Percentiles rank a stretch among this genome's conserved stretches.
phyloP scores from a whole-genome alignment of 352 stramenopile genomes.

The Pilasporangium apinafurcum region DNA sequence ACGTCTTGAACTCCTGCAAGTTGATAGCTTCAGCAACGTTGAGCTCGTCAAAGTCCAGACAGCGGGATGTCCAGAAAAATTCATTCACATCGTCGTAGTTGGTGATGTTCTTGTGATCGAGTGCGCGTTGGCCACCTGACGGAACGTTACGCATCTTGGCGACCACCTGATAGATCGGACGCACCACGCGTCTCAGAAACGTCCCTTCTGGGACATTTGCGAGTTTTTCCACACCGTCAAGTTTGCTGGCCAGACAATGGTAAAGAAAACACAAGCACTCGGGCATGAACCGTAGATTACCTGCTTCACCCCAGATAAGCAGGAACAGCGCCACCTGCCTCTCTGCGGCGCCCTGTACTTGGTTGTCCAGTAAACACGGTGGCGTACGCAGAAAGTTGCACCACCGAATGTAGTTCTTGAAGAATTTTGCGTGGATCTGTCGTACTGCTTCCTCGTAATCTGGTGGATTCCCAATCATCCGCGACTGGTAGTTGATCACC shows the following conservation, averaged over 20 bases:
- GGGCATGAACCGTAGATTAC: constrained; percentile 85
- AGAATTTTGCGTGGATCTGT: constrained; percentile 92
- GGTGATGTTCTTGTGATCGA: constrained; percentile 83
- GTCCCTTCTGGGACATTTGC: constrained; percentile 61
- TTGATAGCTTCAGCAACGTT: constrained; percentile 72
- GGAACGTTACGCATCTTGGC: constrained; percentile 56
- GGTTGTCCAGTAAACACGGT: constrained; percentile 69
- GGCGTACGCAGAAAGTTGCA: constrained; percentile 88
- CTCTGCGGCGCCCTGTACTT: constrained; percentile 25
- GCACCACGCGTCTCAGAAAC: constrained; percentile 67
- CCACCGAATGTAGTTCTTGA: constrained; percentile 93
- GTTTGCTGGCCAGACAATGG: constrained; percentile 70
- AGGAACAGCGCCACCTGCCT: constrained; percentile 76
- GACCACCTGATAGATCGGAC: constrained; percentile 72
- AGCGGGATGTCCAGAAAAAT: constrained; percentile 81
- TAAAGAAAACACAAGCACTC: constrained; percentile 88
- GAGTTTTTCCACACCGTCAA: constrained; percentile 49
- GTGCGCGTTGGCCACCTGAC: constrained; percentile 13
- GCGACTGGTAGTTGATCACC: constrained; percentile 82
- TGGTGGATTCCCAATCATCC: constrained; percentile 16
- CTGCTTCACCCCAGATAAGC: constrained; percentile 81
- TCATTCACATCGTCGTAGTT: constrained; percentile 91
- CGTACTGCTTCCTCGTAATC: constrained; percentile 59
- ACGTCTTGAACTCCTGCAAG: constrained; percentile 71
- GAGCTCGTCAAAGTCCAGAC: constrained; percentile 77